Evolutionary conservation across 208 protist species (phyloP), one percentile per base, ranked within the genome.

Genomic region (Phytomonas francai): DNA sequence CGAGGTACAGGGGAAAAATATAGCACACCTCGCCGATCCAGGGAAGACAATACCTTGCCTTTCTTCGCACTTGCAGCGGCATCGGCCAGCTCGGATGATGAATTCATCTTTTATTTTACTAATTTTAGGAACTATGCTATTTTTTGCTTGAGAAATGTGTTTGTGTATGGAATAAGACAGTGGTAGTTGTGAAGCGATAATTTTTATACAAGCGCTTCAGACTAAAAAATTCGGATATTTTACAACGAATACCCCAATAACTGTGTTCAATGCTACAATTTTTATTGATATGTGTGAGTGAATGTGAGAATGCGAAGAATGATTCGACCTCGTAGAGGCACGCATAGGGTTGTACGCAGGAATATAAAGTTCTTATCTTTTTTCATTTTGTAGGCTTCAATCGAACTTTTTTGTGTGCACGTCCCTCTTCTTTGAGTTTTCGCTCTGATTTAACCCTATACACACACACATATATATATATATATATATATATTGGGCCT

Each of bases 1-100:
- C 83, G 77, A 9, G 89, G 89, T 1, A 94, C 67, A 28, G 78
- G 75, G 54, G 84, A 89, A 67, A 94, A 84, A 73, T 88, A 91
- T 14, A 94, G 42, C 4, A 94, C 80, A 22, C 89, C 89, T 29
- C 89, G 81, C 73, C 16, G 39, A 49, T 19, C 14, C 16, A 49
- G 39, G 39, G 39, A 49, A 49, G 39, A 49, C 14, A 19, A 25
- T 30, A 27, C 22, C 16, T 69, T 39, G n/a, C 29, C 61, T 9
- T 69, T 30, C 61, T 28, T 69, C 68, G 25, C 7, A 72, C 27
- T 62, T 63, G 51, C 22, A 22, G 60, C 16, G 32, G 16, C 8
- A 22, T 49, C 39, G 4, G 39, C 12, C 16, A 49, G 12, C 12
- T 49, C 39, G 39, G 39, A 49, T 68, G 61, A 28, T 45, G 28